Conservation (phyloP, 2,329 filamentous ascomycete genomes). For the Fusarium sulawesiense region DNA sequence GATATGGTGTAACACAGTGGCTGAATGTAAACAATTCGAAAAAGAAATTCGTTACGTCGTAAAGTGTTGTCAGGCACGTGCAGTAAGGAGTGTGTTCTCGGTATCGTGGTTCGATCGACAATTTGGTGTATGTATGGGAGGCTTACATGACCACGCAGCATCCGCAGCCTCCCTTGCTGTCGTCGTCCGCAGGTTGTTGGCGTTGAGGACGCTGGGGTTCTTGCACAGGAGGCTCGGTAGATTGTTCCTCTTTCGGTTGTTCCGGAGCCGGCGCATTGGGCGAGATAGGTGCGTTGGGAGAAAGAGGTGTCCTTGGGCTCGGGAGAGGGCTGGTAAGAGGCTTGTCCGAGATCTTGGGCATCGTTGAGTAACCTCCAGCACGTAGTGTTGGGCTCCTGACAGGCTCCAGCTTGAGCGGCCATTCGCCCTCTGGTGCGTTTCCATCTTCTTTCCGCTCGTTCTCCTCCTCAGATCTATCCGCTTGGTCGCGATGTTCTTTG, state of each 20-base stretch:
- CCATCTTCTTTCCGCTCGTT: conserved; percentile 30
- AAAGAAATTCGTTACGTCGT: conserved; percentile 51
- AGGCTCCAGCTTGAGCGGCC: conserved; percentile 66
- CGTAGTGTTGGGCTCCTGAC: conserved; percentile 60
- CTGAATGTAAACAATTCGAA: conserved; percentile 44
- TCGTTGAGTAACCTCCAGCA: conserved; percentile 68
- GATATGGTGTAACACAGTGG: conserved; percentile 45
- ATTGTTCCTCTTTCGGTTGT: conserved; percentile 30
- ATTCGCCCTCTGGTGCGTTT: conserved; percentile 57
- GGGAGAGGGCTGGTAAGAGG: conserved; percentile 51
- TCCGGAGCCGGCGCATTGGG: conserved; percentile 39
- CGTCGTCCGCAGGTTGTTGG: conserved; percentile 43
- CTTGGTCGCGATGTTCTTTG: conserved; percentile 55
- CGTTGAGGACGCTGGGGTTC: conserved; percentile 20
- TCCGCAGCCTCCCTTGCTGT: conserved; percentile 59
- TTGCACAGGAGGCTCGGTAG: conserved; percentile 26
- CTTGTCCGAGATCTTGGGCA: conserved; percentile 66
- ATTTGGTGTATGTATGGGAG: neutral
- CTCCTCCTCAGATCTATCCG: conserved; percentile 42
- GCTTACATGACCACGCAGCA: conserved; percentile 64
- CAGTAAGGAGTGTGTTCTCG: conserved; percentile 20
- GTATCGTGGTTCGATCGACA: conserved; percentile 10
- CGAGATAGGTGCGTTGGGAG: conserved; percentile 49
- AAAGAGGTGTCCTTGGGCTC: conserved; percentile 59
- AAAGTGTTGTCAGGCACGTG: conserved; percentile 38